A percentile compares a stretch with the other conserved stretches of the same genome.
Evolutionary conservation across 75 land plant genomes (phyloP).

Genomic region (Cupressus sempervirens): DNA sequence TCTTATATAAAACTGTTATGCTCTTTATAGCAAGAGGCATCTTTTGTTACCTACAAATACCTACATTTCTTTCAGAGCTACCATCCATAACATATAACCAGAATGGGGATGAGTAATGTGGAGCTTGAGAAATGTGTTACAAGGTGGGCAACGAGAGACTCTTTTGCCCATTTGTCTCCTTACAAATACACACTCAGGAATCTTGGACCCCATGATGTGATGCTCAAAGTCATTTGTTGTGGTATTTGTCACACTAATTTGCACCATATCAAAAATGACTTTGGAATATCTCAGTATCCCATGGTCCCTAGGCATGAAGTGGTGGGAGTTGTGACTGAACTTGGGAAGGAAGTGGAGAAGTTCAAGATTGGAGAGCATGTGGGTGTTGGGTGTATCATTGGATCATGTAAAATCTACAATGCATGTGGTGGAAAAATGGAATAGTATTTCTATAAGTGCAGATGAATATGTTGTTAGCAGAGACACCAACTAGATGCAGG

Average conservation of each 20-base stretch:
- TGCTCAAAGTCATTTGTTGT: slow-evolving; percentile 69
- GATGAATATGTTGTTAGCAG: slow-evolving; percentile 80
- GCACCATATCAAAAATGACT: slow-evolving; percentile 61
- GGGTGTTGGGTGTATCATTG: slow-evolving; percentile 42
- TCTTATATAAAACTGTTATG: too few relatives aligned
- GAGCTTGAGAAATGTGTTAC: slow-evolving; percentile 24
- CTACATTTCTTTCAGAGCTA: too few relatives aligned
- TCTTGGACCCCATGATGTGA: slow-evolving; percentile 4
- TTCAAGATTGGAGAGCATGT: slow-evolving; percentile 63
- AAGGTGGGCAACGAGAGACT: slow-evolving; percentile 62
- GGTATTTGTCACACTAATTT: slow-evolving; percentile 85
- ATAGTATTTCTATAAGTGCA: slow-evolving; percentile 82
- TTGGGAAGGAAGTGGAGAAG: slow-evolving; percentile 54
- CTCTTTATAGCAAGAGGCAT: too few relatives aligned
- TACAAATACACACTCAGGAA: slow-evolving; percentile 58
- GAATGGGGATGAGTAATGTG: slow-evolving; percentile 35
- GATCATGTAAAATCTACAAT: slow-evolving; percentile 24
- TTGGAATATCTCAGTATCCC: slow-evolving; percentile 76
- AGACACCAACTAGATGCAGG: slow-evolving; percentile 40
- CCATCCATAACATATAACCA: background rate
- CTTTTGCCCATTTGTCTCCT: slow-evolving; percentile 55
- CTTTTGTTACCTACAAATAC: too few relatives aligned
- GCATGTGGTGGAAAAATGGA: slow-evolving; percentile 61
- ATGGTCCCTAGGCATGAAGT: slow-evolving; percentile 94
- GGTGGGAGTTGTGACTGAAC: slow-evolving; percentile 81